phyloP scores from a whole-genome alignment of 495 filamentous ascomycete genomes.

The Hapsidospora chrysogenum region DNA sequence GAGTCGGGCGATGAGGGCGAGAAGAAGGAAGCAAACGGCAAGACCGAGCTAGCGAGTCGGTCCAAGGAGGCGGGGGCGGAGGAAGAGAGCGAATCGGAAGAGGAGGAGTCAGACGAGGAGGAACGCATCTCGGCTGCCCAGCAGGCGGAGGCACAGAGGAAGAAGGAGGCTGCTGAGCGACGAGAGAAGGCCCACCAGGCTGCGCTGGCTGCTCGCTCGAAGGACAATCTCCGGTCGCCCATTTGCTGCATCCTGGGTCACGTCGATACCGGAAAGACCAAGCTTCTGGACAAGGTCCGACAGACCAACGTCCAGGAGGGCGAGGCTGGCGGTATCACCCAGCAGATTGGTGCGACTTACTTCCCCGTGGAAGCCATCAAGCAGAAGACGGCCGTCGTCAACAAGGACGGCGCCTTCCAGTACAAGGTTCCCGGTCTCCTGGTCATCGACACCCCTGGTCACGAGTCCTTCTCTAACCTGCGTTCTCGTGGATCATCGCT shows the following conservation, averaged over 20 bases:
- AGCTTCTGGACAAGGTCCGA: constrained; percentile 94
- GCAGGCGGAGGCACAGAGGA: constrained; percentile 52
- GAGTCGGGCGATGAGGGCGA: constrained; percentile 59
- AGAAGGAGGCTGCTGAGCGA: constrained; percentile 81
- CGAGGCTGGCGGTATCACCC: constrained; percentile 98
- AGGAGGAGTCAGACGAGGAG: constrained; percentile 44
- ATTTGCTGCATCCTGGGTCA: constrained; percentile 99
- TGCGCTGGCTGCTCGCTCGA: constrained; percentile 78
- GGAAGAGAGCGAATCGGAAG: constrained; percentile 13
- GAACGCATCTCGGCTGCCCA: constrained; percentile 53
- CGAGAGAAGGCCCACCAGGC: constrained; percentile 80
- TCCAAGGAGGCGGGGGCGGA: constrained; percentile 11
- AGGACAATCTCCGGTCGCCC: constrained; percentile 87
- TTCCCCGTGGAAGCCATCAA: constrained; percentile 90
- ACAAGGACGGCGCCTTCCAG: constrained; percentile 76
- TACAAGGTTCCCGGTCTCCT: constrained; percentile 97
- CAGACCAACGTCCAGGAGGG: constrained; percentile 99
- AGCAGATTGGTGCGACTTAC: constrained; percentile 99
- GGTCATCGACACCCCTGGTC: constrained; percentile 96
- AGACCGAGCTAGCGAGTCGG: constrained; percentile 5
- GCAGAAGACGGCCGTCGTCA: constrained; percentile 85
- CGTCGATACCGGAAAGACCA: constrained; percentile 99
- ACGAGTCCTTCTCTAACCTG: constrained; percentile 99
- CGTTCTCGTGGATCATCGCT: constrained; percentile 91
- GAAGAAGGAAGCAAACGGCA: constrained; percentile 10